A percentile compares a stretch with the other conserved stretches of the same genome.
These are phyloP conservation scores for Blastocrithidia nonstop DNA, from an alignment of 208 protist genomes.

Conservation along the genomic window DNA sequence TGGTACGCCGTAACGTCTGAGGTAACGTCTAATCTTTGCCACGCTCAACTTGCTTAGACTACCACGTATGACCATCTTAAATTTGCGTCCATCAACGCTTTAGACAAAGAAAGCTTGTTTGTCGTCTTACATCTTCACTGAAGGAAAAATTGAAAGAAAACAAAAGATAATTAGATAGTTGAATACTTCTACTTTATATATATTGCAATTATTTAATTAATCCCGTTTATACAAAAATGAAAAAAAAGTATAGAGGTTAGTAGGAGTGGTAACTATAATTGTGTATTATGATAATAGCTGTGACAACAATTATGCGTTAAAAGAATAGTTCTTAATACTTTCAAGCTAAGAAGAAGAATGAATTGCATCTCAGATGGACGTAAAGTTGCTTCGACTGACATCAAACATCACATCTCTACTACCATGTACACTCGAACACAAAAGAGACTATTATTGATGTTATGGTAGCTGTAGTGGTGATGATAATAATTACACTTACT, in stretches of 20 bases:
- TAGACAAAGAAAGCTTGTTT: slow-evolving; percentile 62
- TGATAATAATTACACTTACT: not conserved
- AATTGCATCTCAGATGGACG: too few species aligned
- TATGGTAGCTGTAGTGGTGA: not conserved
- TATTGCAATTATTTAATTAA: too few species aligned
- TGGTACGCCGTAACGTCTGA: slow-evolving; percentile 47
- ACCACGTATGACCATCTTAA: slow-evolving; percentile 77
- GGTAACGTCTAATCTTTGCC: slow-evolving; percentile 56
- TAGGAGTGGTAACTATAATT: too few species aligned
- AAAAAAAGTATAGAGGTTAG: too few species aligned
- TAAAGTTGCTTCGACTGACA: too few species aligned
- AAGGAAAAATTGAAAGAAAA: slow-evolving; percentile 1
- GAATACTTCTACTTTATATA: not conserved
- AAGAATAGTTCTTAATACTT: not conserved
- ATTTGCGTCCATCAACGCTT: slow-evolving; percentile 51
- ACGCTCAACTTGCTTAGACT: slow-evolving; percentile 56
- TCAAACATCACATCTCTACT: too few species aligned
- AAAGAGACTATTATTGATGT: slow-evolving; percentile 5
- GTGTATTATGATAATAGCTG: too few species aligned
- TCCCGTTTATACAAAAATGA: not conserved
- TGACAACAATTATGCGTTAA: too few species aligned
- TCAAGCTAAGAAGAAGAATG: not conserved
- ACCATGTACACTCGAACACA: slow-evolving; percentile 3
- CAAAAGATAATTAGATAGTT: not conserved
- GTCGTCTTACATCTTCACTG: slow-evolving; percentile 13